Base-by-base conservation (phyloP, 495 filamentous ascomycete species). In the Tetracladium marchalianum region DNA sequence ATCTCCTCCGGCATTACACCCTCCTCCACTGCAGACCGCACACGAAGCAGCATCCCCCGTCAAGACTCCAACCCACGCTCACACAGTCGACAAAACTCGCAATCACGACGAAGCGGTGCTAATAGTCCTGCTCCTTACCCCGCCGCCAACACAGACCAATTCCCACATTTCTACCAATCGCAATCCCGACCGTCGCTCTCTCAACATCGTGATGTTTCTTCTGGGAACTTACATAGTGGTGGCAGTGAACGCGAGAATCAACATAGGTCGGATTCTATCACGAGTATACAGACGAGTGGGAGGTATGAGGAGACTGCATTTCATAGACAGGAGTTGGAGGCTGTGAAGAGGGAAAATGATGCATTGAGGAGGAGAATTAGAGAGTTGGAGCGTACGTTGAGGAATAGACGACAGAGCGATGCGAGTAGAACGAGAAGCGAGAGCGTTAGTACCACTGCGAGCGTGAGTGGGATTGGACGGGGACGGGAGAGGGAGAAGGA, bases 281-380 rank as follows among this genome's bases (percentile, higher is more conserved):
- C 50, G 16, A 56, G 53, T 33, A 49, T 77, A 15, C 71, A 67
- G n/a, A 69, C 66, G 17, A 75, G 72, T n/a, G 54, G 67, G 45
- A 66, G 84, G 4, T 84, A 83, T 58, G 85, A 90, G 54, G 87
- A 93, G 60, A 72, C 75, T 2, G 70, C 76, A 0, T 71, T 76
- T 42, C 81, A 85, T 46, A 73, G 78, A 35, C 68, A 70, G 39
- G 87, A 93, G 57, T 56, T 92, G 11, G 87, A 94, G 39, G 63
- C 64, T 5, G 75, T 82, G 33, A 87, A 84, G 63, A 67, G 72
- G 9, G 89, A 95, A 66, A 95, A 95, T 56, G 88, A 93, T 45
- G 60, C 68, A 33, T 67, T 95, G 37, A 81, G 81, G 54, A 68
- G 73, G 41, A 75, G 85, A 16, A 77, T 95, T 17, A 72, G 80